These are phyloP conservation scores for Neofusicoccum kwambonambiense DNA, from an alignment of 2,329 filamentous ascomycete species.

Conservation along the genomic window DNA sequence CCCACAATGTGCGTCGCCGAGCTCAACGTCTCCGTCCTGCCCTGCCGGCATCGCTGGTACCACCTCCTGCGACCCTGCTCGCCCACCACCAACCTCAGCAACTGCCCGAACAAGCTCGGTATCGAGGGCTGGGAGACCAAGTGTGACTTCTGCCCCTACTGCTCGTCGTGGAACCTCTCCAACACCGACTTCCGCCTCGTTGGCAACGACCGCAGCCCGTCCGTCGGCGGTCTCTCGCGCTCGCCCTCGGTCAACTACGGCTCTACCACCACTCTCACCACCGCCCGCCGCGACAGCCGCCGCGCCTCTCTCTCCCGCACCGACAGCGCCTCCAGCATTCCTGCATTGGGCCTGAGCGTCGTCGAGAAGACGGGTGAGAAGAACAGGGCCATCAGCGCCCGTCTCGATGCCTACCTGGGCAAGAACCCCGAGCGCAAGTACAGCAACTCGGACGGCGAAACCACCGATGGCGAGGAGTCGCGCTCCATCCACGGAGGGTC, in stretches of 20 bases:
- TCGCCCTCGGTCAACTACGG: conserved; percentile 36
- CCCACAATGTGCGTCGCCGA: conserved; percentile 50
- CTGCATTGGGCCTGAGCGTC: conserved; percentile 20
- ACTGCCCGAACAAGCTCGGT: conserved; percentile 45
- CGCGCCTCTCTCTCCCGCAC: conserved; percentile 36
- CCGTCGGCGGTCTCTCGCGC: conserved; percentile 42
- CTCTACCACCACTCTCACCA: conserved; percentile 25
- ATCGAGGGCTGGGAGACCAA: conserved; percentile 52
- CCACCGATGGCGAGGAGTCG: conserved; percentile 30
- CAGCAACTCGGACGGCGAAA: conserved; percentile 20
- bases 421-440: conserved; percentile 17
- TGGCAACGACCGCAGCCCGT: conserved; percentile 37
- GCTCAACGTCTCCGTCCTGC: conserved; percentile 47
- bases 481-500: conserved; percentile 23
- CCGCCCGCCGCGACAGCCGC: conserved; percentile 37
- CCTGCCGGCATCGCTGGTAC: conserved; percentile 52
- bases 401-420: conserved; percentile 39
- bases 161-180: conserved; percentile 38
- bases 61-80: conserved; percentile 46
- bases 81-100: conserved; percentile 45
- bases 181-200: conserved; percentile 48
- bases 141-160: conserved; percentile 49
- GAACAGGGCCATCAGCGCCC: conserved; percentile 40
- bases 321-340: conserved; percentile 38
- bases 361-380: conserved; percentile 32